These are phyloP conservation scores for Sesbania bispinosa DNA, from an alignment of 306 rosid species.

Conservation along the genomic window DNA sequence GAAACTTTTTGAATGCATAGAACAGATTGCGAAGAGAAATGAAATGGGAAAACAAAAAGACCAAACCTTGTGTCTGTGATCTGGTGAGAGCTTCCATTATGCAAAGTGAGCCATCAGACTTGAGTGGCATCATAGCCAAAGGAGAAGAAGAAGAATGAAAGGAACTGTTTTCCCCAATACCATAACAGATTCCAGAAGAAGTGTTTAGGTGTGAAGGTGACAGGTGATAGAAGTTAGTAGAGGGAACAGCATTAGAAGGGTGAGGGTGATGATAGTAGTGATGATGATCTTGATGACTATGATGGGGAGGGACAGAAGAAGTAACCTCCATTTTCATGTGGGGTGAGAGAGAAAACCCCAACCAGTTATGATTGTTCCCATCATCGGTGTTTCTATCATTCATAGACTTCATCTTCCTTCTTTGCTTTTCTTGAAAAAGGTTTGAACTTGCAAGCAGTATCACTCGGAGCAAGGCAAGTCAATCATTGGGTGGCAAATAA, in stretches of 20 bases:
- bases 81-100: constrained; percentile 64
- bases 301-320: constrained; percentile 30
- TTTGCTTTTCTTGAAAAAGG: constrained; percentile 15
- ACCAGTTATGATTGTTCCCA: constrained; percentile 55
- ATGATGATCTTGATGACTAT: constrained; percentile 18
- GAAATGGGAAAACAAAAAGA: neutral
- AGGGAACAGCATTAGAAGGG: constrained; percentile 25
- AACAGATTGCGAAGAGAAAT: neutral
- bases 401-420: constrained; percentile 56
- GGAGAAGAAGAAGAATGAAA: constrained; percentile 53
- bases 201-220: constrained; percentile 35
- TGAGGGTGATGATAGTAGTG: constrained; percentile 37
- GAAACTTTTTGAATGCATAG: neutral
- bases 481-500: constrained; percentile 50
- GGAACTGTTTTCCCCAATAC: constrained; percentile 41
- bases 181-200: constrained; percentile 51
- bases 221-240: constrained; percentile 42
- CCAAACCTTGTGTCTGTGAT: constrained; percentile 60
- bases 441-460: constrained; percentile 17
- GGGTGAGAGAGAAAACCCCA: constrained; percentile 93
- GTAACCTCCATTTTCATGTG: constrained; percentile 76
- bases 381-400: constrained; percentile 45
- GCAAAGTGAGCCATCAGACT: constrained; percentile 83
- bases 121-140: constrained; percentile 78
- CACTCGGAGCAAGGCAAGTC: constrained; percentile 32